Percentiles rank a stretch among this genome's conserved stretches.
Conservation (phyloP, 2,329 filamentous ascomycete genomes). For the Sporothrix pseudoabietina region DNA sequence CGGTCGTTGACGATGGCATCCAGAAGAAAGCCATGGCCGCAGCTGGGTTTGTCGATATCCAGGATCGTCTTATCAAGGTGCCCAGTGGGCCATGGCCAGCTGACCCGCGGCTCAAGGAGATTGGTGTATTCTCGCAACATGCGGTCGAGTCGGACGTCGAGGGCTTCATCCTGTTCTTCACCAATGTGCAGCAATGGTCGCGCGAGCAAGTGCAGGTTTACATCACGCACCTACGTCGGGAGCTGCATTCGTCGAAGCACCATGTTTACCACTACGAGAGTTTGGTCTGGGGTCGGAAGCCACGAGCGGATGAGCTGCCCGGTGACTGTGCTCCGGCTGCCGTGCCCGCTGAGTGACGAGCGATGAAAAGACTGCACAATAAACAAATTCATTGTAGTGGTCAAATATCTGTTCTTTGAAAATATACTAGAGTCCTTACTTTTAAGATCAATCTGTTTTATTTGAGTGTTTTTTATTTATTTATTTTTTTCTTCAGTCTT, state of each 20-base stretch:
- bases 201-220: slow-evolving; percentile 34
- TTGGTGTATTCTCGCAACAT: slow-evolving; percentile 35
- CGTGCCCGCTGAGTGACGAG: neutral
- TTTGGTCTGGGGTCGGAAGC: slow-evolving; percentile 34
- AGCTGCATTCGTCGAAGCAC: slow-evolving; percentile 32
- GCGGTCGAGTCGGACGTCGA: slow-evolving; percentile 33
- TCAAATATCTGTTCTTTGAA: no score
- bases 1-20: slow-evolving; percentile 29
- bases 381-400: no score
- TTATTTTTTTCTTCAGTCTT: no score
- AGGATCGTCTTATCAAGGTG: slow-evolving; percentile 51
- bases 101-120: slow-evolving; percentile 39
- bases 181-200: slow-evolving; percentile 34
- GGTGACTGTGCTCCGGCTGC: neutral
- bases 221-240: slow-evolving; percentile 32
- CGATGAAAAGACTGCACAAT: no score
- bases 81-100: slow-evolving; percentile 43
- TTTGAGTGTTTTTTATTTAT: no score
- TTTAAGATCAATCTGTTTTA: no score
- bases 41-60: slow-evolving; percentile 31
- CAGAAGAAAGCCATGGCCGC: slow-evolving; percentile 29
- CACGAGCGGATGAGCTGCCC: slow-evolving; percentile 4
- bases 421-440: no score
- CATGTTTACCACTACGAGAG: slow-evolving; percentile 33
- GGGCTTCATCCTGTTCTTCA: slow-evolving; percentile 34